Base-by-base conservation (phyloP, 75 land plant species). In the Pinus taeda region DNA sequence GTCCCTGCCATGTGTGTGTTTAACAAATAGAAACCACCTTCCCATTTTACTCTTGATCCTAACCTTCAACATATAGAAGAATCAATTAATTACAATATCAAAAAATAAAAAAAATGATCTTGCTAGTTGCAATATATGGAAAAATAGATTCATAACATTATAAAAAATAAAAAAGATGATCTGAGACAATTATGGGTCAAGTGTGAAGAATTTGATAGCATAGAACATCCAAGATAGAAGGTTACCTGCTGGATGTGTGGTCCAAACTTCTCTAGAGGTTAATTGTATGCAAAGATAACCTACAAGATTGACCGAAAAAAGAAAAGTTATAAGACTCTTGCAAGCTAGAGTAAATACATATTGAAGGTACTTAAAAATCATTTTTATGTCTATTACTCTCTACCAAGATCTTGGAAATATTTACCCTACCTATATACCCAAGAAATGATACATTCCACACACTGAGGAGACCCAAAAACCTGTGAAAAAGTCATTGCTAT, bases 391-490 rank as follows among this genome's bases (percentile, higher is more conserved):
- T 12, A 72, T n/a, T 21, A 39, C 15, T 8, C 12, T 15, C 6
- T 11, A 42, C 15, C 15, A 15, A 22, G 22, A 22, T 36, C 17
- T 42, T 72, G 57, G 6, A 36, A 58, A 26, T 6, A 80, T 89
- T 87, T 73, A 96, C 99, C 71, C 95, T 81, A 37, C 95, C 95
- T 24, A 98, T 91, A 86, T 84, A 89, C 11, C 93, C 93, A 57
- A 97, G 88, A 81, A 94, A 94, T 9, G 95, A 84, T 29, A 89
- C 98, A 84, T 97, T 97, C 99, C 99, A 97, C 60, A 97, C 83
- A 69, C 99, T 94, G 79, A 97, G 30, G 59, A 97, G 83, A 49
- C 99, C 98, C 22, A 97, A 97, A 90, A 45, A 97, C 99, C 99
- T 96, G 92, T 29, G 78, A 20, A 15, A 57, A 74, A 15, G 74